Base-by-base conservation (phyloP, 1,139 yeast genomes). In the Pichia norvegensis region DNA sequence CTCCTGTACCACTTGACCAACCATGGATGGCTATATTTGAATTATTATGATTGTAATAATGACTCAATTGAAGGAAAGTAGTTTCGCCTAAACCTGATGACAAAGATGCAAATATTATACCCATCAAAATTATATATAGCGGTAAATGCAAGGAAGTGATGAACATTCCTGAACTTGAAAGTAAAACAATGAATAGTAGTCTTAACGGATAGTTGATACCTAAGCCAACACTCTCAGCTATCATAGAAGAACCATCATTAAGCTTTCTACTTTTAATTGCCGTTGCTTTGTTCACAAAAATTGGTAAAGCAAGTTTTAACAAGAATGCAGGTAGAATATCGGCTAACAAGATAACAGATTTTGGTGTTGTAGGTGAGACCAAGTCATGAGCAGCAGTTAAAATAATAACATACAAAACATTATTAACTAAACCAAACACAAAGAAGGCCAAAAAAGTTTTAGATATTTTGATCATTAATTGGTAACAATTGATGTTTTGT, bases 1-100 rank as follows among this genome's bases (percentile, higher is more conserved):
- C 95, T 1, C 97, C 97, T 0, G 97, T 92, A 0, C 98, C 98
- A 14, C 88, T 76, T 33, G 95, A 84, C 76, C 94, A 92, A 0
- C 95, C 97, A 42, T 85, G 80, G 41, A 92, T 69, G 3, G 95
- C 73, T 19, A 23, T 13, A 22, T 42, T 42, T 2, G 43, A 20
- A 17, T 22, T 25, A n/a, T 65, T 61, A 19, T 70, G 70, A 16
- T 50, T 49, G 57, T 75, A 81, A 55, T 68, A 78, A 61, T 87
- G 95, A 1, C 96, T 85, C 62, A 92, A 67, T 61, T 85, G 95
- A 42, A 92, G 66, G 54, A 90, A 92, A 0, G 96, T 85, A 17
- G 85, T 70, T 60, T 92, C 98, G 0, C 98, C 98, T 25, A 88
- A 65, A 0, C 97, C 97, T 0, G 95, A 82, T 16, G 95, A 82